Evolutionary conservation across 495 filamentous ascomycete genomes (phyloP).

Genomic region (Penicillium turbatum): DNA sequence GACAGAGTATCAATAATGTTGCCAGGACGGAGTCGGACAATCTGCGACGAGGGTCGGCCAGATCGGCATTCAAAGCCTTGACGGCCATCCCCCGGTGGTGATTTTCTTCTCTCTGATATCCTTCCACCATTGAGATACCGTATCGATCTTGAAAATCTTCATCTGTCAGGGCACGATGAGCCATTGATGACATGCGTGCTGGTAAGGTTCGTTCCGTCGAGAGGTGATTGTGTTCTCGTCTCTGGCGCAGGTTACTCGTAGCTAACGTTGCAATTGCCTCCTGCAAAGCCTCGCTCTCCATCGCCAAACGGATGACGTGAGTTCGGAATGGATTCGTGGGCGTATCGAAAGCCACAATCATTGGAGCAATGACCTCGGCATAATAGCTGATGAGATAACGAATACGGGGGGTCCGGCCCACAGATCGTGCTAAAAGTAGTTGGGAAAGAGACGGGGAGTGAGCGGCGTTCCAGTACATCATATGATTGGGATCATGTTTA

Average conservation of each 20-base stretch:
- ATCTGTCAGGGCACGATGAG: constrained; percentile 45
- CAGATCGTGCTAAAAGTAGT: constrained; percentile 42
- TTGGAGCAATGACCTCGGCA: constrained; percentile 83
- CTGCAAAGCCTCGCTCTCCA: constrained; percentile 74
- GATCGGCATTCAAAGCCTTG: constrained; percentile 73
- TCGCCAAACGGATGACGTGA: constrained; percentile 74
- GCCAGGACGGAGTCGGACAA: constrained; percentile 84
- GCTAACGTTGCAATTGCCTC: constrained; percentile 89
- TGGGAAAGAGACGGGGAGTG: constrained; percentile 42
- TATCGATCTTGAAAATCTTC: constrained; percentile 34
- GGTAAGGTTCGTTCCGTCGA: constrained; percentile 43
- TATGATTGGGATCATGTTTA: constrained; percentile 9
- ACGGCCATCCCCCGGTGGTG: constrained; percentile 79
- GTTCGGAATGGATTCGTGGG: constrained; percentile 80
- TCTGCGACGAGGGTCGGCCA: constrained; percentile 68
- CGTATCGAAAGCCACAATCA: constrained; percentile 86
- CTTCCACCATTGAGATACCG: constrained; percentile 32
- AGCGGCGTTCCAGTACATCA: constrained; percentile 21
- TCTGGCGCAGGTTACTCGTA: constrained; percentile 70
- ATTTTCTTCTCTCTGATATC: constrained; percentile 63
- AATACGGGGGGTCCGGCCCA: constrained; percentile 53
- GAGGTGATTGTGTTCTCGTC: constrained; percentile 38
- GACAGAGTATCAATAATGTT: constrained; percentile 80
- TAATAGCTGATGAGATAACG: constrained; percentile 60
- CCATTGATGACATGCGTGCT: constrained; percentile 48